Evolutionary conservation across 179 eudicot species (phyloP), one percentile per base, ranked within the genome.

Genomic region (Beta macrorhiza): DNA sequence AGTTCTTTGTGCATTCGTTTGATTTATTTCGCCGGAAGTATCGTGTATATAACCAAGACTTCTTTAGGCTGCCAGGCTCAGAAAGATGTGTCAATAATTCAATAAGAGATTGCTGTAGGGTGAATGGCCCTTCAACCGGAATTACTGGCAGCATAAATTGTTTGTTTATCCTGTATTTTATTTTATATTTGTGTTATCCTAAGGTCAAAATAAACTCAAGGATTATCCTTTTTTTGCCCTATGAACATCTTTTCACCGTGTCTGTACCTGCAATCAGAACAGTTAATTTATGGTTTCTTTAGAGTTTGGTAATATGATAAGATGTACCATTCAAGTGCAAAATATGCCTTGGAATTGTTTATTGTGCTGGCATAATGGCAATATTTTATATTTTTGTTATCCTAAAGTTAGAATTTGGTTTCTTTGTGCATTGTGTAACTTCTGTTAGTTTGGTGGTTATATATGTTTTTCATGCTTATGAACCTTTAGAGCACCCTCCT

Each of bases 21-120:
- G 8, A 45, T 32, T 81, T 61, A 19, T 78, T 62, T 22, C 70
- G 10, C 32, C 44, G 74, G 44, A 74, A 59, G 17, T 69, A 20
- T 68, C 13, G 32, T 82, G 80, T 82, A 75, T 62, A 83, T 75
- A 69, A 79, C 44, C 45, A 65, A 17, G 70, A 62, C 65, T 49
- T n/a, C 19, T n/a, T 47, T 74, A 11, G 22, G 69, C 64, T 59
- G 65, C 72, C 80, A 69, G 14, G 55, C 49, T 69, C 19, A 5
- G 49, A 70, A 42, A 68, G 6, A 22, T 74, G 8, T 65, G 52
- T 29, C 20, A 25, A 72, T 12, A 78, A 58, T 25, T 75, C 78
- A 81, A 77, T 72, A 84, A 80, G 59, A 61, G 73, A 64, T 62
- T 47, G 61, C 5, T 29, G 82, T 67, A 78, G 16, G 20, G 77